Evolutionary conservation across 1,139 yeast species (phyloP).

Genomic region (Saccharomyces hybrid): DNA sequence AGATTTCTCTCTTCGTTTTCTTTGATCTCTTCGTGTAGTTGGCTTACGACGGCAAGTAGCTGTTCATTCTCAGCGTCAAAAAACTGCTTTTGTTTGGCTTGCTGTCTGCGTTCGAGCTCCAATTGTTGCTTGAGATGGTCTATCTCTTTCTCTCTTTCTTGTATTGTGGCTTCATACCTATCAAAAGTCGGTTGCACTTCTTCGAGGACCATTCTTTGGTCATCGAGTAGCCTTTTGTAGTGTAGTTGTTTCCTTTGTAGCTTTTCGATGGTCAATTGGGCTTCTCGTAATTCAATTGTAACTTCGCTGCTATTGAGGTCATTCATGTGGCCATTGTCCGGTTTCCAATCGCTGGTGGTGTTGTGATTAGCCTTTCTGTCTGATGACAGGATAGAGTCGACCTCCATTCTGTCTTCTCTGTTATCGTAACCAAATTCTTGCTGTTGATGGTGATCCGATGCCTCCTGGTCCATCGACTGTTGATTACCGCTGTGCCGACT

Average conservation of each 20-base stretch:
- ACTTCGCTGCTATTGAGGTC: not conserved
- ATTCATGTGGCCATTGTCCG: not conserved
- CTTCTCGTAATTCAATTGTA: not conserved
- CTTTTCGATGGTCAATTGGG: conserved; percentile 9
- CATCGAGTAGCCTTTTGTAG: conserved; percentile 26
- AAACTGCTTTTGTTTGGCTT: conserved; percentile 21
- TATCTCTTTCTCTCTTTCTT: conserved; percentile 18
- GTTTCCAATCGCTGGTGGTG: not conserved
- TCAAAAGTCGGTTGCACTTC: conserved; percentile 31
- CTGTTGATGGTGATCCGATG: not conserved
- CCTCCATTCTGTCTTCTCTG: not conserved
- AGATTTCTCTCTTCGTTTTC: conserved; percentile 20
- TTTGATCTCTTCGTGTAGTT: conserved; percentile 27
- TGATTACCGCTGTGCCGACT: conserved; percentile 3
- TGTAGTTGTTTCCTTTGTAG: conserved; percentile 19
- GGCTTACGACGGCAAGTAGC: conserved; percentile 26
- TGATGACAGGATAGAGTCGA: not conserved
- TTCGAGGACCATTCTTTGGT: conserved; percentile 28
- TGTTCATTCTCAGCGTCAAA: conserved; percentile 30
- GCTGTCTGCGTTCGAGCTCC: conserved; percentile 16
- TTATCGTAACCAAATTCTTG: not conserved
- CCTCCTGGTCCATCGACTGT: not conserved
- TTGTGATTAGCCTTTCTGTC: not conserved
- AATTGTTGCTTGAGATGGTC: conserved; percentile 19
- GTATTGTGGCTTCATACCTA: conserved; percentile 22